Evolutionary conservation across 306 rosid species (phyloP).

Genomic region (Gastrolobium villosum): DNA sequence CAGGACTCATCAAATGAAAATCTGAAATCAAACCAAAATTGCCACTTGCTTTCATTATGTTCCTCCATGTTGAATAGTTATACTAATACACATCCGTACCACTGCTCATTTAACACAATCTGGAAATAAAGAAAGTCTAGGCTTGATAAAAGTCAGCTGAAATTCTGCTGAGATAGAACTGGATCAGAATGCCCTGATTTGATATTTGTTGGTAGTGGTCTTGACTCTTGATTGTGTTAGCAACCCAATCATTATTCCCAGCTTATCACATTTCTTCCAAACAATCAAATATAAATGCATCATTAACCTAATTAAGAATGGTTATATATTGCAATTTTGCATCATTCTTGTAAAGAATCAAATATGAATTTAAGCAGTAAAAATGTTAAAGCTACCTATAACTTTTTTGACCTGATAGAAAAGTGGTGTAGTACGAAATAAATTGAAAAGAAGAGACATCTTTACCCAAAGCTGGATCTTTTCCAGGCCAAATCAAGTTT

Average conservation of each 20-base stretch:
- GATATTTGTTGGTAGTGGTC: not conserved
- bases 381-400: not conserved
- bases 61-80: slow-evolving; percentile 12
- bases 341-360: not conserved
- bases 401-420: not conserved
- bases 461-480: slow-evolving; percentile 79
- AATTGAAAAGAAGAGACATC: slow-evolving; percentile 28
- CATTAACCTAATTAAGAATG: slow-evolving; percentile 6
- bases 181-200: slow-evolving; percentile 7
- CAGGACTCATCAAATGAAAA: slow-evolving; percentile 37
- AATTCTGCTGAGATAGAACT: not conserved
- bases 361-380: not conserved
- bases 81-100: not conserved
- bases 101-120: slow-evolving; percentile 25
- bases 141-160: slow-evolving; percentile 4
- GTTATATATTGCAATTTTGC: not conserved
- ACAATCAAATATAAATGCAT: not conserved
- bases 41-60: not conserved
- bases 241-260: slow-evolving; percentile 26
- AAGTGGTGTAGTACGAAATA: not conserved
- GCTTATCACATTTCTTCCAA: not conserved
- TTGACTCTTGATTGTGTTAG: slow-evolving; percentile 8
- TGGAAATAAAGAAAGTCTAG: slow-evolving; percentile 13
- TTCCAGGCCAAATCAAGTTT: slow-evolving; percentile 88
- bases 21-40: slow-evolving; percentile 30